phyloP scores from a whole-genome alignment of 306 rosid genomes.

The Castanea sativa region DNA sequence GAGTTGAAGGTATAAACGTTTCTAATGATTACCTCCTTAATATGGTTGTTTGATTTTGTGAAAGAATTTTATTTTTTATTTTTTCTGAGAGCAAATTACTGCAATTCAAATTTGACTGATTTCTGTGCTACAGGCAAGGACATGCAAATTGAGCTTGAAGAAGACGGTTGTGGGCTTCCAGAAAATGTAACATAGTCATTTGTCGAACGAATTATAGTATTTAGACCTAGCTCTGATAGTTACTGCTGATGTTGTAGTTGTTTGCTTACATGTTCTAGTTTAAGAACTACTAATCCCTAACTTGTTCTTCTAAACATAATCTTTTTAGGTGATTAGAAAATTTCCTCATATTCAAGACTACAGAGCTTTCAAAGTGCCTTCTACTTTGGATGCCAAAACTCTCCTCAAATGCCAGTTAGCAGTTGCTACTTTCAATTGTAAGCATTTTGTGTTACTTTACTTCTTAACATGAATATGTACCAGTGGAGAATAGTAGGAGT shows the following conservation, averaged over 20 bases:
- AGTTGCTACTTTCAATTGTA: constrained; percentile 59
- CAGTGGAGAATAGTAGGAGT: neutral
- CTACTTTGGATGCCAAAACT: constrained; percentile 47
- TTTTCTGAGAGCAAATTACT: constrained; percentile 13
- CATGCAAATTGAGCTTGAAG: constrained; percentile 66
- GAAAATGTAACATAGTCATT: constrained; percentile 37
- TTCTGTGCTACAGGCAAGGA: constrained; percentile 63
- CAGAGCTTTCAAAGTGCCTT: constrained; percentile 57
- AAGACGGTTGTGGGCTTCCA: constrained; percentile 63
- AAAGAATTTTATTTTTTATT: neutral
- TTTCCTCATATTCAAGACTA: constrained; percentile 78
- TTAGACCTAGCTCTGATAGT: constrained; percentile 8
- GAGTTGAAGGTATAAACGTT: constrained; percentile 52
- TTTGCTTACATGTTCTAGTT: constrained; percentile 9
- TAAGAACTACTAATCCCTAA: constrained; percentile 4
- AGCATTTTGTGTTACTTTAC: constrained; percentile 16
- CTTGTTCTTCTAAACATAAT: neutral
- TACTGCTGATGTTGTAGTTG: neutral
- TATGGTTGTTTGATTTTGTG: neutral
- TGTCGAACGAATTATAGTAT: neutral
- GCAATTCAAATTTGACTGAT: constrained; percentile 6
- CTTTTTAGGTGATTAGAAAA: constrained; percentile 69
- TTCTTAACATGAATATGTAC: neutral
- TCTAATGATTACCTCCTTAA: neutral
- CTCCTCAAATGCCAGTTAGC: constrained; percentile 79